Conservation (phyloP, 495 filamentous ascomycete genomes). For the Bacidia rubella region DNA sequence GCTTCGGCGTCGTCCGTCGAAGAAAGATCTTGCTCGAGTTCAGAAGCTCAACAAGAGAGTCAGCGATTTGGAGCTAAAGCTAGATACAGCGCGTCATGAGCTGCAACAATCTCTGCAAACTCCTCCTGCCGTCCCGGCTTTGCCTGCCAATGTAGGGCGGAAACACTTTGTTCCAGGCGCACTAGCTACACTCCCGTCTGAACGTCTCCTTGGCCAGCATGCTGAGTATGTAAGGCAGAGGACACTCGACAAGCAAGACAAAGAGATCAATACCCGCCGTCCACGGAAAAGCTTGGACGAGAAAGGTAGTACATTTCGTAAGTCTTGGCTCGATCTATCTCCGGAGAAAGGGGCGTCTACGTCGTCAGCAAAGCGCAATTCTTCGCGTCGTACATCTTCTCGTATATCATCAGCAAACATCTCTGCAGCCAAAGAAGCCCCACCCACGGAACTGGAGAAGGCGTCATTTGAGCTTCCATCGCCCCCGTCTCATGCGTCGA, state of each 20-base stretch:
- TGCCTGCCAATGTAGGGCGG: slow-evolving; percentile 26
- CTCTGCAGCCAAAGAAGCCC: background rate
- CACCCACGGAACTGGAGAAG: background rate
- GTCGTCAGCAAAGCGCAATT: background rate
- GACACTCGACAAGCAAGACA: background rate
- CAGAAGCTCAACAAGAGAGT: slow-evolving; percentile 50
- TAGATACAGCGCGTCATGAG: slow-evolving; percentile 43
- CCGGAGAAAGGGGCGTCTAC: background rate
- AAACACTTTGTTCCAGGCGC: slow-evolving; percentile 42
- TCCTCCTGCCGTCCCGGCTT: slow-evolving; percentile 23
- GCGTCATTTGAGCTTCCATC: background rate
- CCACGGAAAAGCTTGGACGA: background rate
- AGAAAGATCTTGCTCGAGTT: slow-evolving; percentile 47
- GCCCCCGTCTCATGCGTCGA: too few relatives aligned
- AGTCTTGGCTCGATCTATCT: background rate
- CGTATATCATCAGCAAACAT: background rate
- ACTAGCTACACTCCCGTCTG: slow-evolving; percentile 46
- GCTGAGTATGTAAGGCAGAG: background rate
- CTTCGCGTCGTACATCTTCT: background rate
- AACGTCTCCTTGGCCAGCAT: slow-evolving; percentile 35
- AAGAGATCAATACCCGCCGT: background rate
- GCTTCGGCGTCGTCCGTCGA: slow-evolving; percentile 30
- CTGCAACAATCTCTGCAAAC: slow-evolving; percentile 36
- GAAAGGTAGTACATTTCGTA: background rate
- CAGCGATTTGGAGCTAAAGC: slow-evolving; percentile 51